Evolutionary conservation across 352 stramenopile genomes (phyloP), one percentile per base, ranked within the genome.

Genomic region (Phytopythium boreale): DNA sequence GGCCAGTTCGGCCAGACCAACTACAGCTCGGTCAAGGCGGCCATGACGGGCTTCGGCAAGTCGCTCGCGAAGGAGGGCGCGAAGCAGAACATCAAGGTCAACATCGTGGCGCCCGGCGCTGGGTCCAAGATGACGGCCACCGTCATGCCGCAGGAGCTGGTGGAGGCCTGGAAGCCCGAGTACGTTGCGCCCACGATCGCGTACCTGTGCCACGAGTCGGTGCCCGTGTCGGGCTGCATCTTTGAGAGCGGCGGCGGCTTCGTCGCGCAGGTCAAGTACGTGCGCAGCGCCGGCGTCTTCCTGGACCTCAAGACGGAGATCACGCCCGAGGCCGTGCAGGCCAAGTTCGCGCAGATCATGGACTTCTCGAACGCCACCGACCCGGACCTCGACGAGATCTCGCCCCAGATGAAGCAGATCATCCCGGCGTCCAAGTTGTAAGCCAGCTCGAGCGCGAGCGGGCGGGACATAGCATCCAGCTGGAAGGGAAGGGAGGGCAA

Each of bases 31-130:
- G 79, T 81, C 53, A 98, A 99, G 82, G 69, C 96, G 19, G 94
- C 90, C 5, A 93, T 98, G 71, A 89, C 98, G 47, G 94, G 94
- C 46, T 89, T 98, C 61, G 96, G 90, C 62, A 93, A 96, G 70
- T 88, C 97, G 56, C 74, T 98, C 39, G 90, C 90, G 39, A 84
- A 93, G 70, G 90, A 97, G 68, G 90, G 89, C 57, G 83, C 71
- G 37, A 72, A 76, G 44, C 64, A 74, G 26, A 95, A 95, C 76
- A 95, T 97, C 71, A 89, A 93, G 71, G 85, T 94, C 56, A 97
- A 97, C 80, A 82, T 91, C 44, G 87, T 97, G 11, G 83, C 88
- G 4, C 89, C 90, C 4, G 86, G 87, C 22, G 89, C 90, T 29
- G 88, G 87, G 46, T 95, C 87, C 55, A 82, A 85, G 71, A 96